Conservation (phyloP, 129 eudicot genomes). For the Saposhnikovia divaricata region DNA sequence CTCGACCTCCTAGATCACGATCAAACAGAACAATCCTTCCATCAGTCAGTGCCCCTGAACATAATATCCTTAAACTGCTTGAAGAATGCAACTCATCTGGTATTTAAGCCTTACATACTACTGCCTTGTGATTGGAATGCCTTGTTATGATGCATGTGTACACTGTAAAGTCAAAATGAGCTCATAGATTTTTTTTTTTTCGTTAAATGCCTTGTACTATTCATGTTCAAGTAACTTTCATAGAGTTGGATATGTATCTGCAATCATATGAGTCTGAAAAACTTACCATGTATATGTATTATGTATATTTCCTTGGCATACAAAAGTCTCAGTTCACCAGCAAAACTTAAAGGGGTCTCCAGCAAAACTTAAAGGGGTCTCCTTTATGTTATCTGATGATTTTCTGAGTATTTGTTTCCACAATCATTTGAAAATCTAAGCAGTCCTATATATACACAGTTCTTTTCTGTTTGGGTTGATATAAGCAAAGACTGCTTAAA, state of each 20-base stretch:
- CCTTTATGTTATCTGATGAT: background rate
- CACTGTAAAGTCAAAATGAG: background rate
- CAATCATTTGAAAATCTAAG: background rate
- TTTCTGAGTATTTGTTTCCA: no score
- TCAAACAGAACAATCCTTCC: constrained; percentile 64
- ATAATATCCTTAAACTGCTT: constrained; percentile 63
- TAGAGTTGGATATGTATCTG: background rate
- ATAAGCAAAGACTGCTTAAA: background rate
- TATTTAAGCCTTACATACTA: constrained; percentile 18
- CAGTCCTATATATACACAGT: background rate
- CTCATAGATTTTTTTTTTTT: background rate
- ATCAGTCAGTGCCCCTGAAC: constrained; percentile 86
- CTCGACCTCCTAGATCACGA: constrained; percentile 28
- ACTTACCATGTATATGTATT: background rate
- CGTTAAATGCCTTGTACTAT: background rate
- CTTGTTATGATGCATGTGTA: background rate
- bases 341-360: background rate
- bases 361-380: background rate
- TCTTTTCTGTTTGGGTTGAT: no score
- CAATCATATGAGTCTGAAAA: background rate
- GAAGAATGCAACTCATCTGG: constrained; percentile 83
- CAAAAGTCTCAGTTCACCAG: background rate
- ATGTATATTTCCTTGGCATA: background rate
- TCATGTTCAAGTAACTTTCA: background rate
- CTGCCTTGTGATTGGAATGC: background rate